Evolutionary conservation across 1,284 basidiomycete species (phyloP), one percentile per base, ranked within the genome.

Genomic region (Sanghuangporus baumii): DNA sequence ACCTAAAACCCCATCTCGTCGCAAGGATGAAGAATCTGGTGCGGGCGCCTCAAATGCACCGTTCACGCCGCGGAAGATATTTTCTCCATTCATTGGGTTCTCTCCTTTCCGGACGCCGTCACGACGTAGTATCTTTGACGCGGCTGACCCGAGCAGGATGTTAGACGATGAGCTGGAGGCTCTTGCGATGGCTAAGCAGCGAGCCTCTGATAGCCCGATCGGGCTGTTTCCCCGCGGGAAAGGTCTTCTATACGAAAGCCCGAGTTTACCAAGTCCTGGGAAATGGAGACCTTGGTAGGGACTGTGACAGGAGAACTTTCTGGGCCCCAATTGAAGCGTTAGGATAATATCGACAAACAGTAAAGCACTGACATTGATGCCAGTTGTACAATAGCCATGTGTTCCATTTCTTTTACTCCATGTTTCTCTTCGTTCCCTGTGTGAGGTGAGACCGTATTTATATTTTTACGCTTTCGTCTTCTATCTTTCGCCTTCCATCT

Each of bases 81-180:
- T 52, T 26, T 65, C 63, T 36, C 60, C 63, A 7, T 61, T 62
- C 36, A 47, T 36, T n/a, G 43, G 54, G 2, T 60, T 62, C 38
- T 62, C 64, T 3, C 64, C 64, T 31, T 65, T 65, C 61, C 64
- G 64, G 16, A 65, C 64, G 18, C 64, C 64, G 20, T 62, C 60
- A 18, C 40, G 64, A 34, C 60, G 60, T 14, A 47, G 56, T 9
- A 57, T 62, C 5, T 58, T 65, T 31, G 64, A 65, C 46, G 38
- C 60, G n/a, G 40, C 51, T 3, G 64, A 65, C n/a, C 64, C 64
- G 11, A 40, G 56, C 16, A 38, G 40, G 20, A 55, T 62, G 56
- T 48, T 65, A 20, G 60, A 62, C 16, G 61, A 65, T 36, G 64
- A 65, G 26, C 57, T 65, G 8, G 46, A 64, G 36, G 60, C 64